phyloP scores from a whole-genome alignment of 1,139 yeast genomes.

The Geotrichum aggregatum region DNA sequence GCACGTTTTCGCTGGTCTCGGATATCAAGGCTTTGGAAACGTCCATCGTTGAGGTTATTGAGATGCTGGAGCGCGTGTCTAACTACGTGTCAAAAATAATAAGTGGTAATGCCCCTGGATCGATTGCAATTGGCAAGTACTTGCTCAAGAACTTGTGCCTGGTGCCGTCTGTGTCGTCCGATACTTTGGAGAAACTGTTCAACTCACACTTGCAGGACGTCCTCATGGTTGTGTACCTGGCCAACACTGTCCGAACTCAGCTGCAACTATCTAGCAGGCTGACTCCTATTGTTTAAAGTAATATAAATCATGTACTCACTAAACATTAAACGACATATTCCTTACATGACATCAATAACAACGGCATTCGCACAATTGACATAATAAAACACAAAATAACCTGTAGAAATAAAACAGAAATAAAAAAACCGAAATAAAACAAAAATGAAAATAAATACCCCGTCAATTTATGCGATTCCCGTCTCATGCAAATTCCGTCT shows the following conservation, averaged over 20 bases:
- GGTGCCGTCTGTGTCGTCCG: conserved; percentile 60
- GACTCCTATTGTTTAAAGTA: conserved; percentile 47
- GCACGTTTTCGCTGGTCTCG: conserved; percentile 38
- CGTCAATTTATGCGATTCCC: neutral
- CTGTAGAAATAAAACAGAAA: neutral
- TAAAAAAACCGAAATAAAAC: neutral
- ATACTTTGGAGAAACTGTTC: conserved; percentile 58
- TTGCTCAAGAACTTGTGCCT: conserved; percentile 59
- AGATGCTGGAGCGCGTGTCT: conserved; percentile 53
- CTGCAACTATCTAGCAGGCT: conserved; percentile 74
- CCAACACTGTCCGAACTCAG: conserved; percentile 82
- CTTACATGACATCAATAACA: neutral
- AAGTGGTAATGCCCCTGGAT: conserved; percentile 42
- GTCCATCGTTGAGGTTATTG: conserved; percentile 54
- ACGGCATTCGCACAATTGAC: neutral
- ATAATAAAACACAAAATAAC: neutral
- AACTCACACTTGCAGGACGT: conserved; percentile 77
- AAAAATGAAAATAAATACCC: neutral
- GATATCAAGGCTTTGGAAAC: conserved; percentile 51
- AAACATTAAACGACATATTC: neutral
- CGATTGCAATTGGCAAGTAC: conserved; percentile 60
- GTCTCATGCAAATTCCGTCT: too few species aligned
- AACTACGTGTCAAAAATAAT: conserved; percentile 49
- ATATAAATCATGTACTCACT: neutral
- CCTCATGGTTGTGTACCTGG: conserved; percentile 75